Percentiles rank a stretch among this genome's conserved stretches.
Conservation (phyloP, 768 basidiomycete genomes). For the Termitomyces sp. region DNA sequence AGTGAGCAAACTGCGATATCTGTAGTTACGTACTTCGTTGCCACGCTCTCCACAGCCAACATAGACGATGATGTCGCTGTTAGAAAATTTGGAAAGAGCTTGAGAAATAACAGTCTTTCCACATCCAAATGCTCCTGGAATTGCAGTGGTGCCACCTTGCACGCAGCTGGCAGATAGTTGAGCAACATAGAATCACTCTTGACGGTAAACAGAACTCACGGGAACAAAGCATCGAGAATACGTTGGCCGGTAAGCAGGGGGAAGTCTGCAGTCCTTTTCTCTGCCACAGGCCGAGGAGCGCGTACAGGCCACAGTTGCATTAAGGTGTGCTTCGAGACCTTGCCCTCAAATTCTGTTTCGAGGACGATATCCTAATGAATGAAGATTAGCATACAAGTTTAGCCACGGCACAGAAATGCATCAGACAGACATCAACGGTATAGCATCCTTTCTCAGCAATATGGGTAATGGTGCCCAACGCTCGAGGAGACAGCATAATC, state of each 20-base stretch:
- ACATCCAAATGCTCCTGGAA: conserved; percentile 98
- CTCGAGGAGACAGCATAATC: conserved; percentile 92
- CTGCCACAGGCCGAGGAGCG: conserved; percentile 91
- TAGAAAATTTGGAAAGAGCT: conserved; percentile 96
- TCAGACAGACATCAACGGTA: conserved; percentile 67
- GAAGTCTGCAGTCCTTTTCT: conserved; percentile 90
- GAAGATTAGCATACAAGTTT: not conserved
- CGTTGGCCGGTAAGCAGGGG: conserved; percentile 96
- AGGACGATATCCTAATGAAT: conserved; percentile 76
- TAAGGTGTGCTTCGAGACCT: conserved; percentile 88
- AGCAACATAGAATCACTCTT: not conserved
- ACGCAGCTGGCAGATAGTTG: conserved; percentile 61
- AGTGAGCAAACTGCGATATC: conserved; percentile 5
- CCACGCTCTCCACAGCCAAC: conserved; percentile 99
- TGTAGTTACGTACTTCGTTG: conserved; percentile 63
- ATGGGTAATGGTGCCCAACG: conserved; percentile 90
- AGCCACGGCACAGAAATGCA: not conserved
- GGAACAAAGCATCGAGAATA: conserved; percentile 94
- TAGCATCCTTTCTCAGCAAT: conserved; percentile 95
- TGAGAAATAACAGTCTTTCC: conserved; percentile 99
- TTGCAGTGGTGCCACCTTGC: conserved; percentile 94
- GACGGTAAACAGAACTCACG: conserved; percentile 42
- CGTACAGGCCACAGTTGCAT: conserved; percentile 99
- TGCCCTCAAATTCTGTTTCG: conserved; percentile 97
- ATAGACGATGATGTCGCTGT: conserved; percentile 98